Conservation (phyloP, 2,329 filamentous ascomycete species). For the Sphaceloma murrayae region DNA sequence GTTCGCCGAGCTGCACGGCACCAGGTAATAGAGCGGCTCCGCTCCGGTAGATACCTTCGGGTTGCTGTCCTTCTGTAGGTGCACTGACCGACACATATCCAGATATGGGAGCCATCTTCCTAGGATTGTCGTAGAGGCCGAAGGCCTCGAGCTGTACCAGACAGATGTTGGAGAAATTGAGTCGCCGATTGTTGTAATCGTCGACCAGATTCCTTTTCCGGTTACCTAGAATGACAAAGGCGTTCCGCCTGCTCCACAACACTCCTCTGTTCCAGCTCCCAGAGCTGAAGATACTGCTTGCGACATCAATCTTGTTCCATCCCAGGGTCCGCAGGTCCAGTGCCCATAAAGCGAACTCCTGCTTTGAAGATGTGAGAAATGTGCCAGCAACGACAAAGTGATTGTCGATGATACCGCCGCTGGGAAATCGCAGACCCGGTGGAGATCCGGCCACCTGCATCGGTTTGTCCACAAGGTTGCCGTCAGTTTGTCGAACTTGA, state of each 20-base stretch:
- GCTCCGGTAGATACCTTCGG: constrained; percentile 55
- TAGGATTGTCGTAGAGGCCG: constrained; percentile 91
- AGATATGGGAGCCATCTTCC: constrained; percentile 66
- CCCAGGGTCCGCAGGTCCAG: constrained; percentile 78
- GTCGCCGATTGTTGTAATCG: constrained; percentile 94
- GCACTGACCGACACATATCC: constrained; percentile 77
- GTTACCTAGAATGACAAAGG: constrained; percentile 91
- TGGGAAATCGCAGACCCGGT: constrained; percentile 87
- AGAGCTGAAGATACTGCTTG: constrained; percentile 86
- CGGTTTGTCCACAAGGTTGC: constrained; percentile 70
- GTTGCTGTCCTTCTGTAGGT: constrained; percentile 32
- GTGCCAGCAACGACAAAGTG: constrained; percentile 97
- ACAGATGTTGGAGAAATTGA: constrained; percentile 95
- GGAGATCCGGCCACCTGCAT: constrained; percentile 85
- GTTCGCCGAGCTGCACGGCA: constrained; percentile 76
- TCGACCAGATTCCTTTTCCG: constrained; percentile 88
- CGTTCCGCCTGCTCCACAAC: constrained; percentile 85
- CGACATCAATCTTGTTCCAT: constrained; percentile 93
- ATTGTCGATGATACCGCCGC: constrained; percentile 88
- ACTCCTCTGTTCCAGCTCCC: constrained; percentile 97
- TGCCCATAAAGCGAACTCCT: constrained; percentile 96
- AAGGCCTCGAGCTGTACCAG: constrained; percentile 96
- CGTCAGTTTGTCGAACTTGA: constrained; percentile 77
- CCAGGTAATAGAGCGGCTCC: constrained; percentile 67
- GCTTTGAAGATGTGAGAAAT: constrained; percentile 93